phyloP scores from a whole-genome alignment of 768 basidiomycete species.

The Mrakia hoshinonis region DNA sequence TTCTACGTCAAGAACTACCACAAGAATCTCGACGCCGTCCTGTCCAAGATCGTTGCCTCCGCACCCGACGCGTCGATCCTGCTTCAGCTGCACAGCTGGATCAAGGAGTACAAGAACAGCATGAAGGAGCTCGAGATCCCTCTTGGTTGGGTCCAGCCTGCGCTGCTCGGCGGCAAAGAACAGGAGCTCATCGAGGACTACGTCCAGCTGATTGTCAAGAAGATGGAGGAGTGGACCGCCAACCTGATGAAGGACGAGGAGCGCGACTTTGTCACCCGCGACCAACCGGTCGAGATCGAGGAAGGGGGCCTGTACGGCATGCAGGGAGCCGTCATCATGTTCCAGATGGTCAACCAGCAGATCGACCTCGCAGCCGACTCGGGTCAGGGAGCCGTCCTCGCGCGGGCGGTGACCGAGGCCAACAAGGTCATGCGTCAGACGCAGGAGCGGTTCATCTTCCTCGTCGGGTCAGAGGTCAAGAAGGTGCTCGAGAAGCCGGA shows the following conservation, averaged over 20 bases:
- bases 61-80: constrained; percentile 83
- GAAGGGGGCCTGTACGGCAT: constrained; percentile 81
- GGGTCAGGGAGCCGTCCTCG: constrained; percentile 84
- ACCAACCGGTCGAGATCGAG: constrained; percentile 79
- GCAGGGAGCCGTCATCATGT: constrained; percentile 87
- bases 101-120: constrained; percentile 87
- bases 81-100: constrained; percentile 79
- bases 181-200: constrained; percentile 91
- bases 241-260: constrained; percentile 90
- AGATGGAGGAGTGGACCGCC: constrained; percentile 91
- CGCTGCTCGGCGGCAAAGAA: constrained; percentile 89
- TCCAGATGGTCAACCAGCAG: constrained; percentile 98
- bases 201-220: constrained; percentile 79
- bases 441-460: constrained; percentile 78
- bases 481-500: constrained; percentile 81
- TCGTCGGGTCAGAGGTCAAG: constrained; percentile 75
- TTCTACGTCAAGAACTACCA: constrained; percentile 83
- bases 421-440: constrained; percentile 80
- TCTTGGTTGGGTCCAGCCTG: constrained; percentile 70
- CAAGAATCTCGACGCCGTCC: constrained; percentile 62
- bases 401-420: constrained; percentile 77
- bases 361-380: constrained; percentile 90
- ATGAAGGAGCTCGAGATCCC: constrained; percentile 90
- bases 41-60: constrained; percentile 60
- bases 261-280: constrained; percentile 69